Percentiles rank a stretch among this genome's conserved stretches.
Conservation (phyloP, 345 rosid species). For the Sonneratia caseolaris region DNA sequence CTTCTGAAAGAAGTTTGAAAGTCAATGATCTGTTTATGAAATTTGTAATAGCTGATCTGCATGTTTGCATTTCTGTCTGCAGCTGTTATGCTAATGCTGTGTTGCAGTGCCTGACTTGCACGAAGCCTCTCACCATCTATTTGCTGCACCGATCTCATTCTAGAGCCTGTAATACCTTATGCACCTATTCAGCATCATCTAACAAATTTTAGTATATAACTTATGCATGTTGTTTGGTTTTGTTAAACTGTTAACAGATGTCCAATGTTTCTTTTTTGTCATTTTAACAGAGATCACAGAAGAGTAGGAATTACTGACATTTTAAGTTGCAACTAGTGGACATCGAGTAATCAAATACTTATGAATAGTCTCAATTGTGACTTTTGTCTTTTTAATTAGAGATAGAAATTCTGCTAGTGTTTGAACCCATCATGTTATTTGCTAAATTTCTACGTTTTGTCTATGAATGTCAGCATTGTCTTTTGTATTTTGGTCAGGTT, state of each 20-base stretch:
- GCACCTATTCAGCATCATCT: not conserved
- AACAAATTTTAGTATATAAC: not conserved
- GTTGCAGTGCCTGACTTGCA: slow-evolving; percentile 72
- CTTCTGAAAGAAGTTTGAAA: not conserved
- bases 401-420: not conserved
- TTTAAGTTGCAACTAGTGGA: not conserved
- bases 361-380: not conserved
- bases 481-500: slow-evolving; percentile 33
- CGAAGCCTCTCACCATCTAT: slow-evolving; percentile 65
- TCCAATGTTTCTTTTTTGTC: slow-evolving; percentile 5
- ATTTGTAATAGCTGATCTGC: not conserved
- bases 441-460: not conserved
- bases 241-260: not conserved
- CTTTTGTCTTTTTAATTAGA: not conserved
- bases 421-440: not conserved
- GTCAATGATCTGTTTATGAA: not conserved
- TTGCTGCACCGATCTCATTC: slow-evolving; percentile 67
- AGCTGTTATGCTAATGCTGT: slow-evolving; percentile 90
- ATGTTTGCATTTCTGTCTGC: slow-evolving; percentile 13
- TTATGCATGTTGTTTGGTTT: slow-evolving; percentile 4
- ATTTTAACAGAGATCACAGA: not conserved
- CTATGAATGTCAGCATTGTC: not conserved
- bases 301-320: not conserved
- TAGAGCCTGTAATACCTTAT: slow-evolving; percentile 46
- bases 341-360: not conserved